Evolutionary conservation across 805 yeast genomes (phyloP).

Genomic region (Monosporozyma siamensis): DNA sequence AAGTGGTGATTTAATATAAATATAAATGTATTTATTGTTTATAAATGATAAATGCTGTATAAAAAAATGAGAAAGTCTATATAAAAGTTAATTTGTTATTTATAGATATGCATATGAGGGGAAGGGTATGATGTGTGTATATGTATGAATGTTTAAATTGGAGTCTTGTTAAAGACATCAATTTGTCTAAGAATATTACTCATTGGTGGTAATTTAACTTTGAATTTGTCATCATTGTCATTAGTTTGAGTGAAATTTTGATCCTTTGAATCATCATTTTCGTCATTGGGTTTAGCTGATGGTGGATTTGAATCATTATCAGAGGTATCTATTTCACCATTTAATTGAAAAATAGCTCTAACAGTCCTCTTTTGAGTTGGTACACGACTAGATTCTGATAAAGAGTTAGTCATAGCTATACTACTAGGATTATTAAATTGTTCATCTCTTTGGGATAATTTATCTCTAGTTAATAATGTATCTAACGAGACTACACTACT

Average conservation of each 20-base stretch:
- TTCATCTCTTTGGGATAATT: neutral
- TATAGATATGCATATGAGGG: conserved; percentile 1
- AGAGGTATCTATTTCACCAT: neutral
- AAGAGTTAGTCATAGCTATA: too few relatives aligned
- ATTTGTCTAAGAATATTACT: conserved; percentile 21
- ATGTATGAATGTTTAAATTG: conserved; percentile 1
- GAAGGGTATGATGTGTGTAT: conserved; percentile 1
- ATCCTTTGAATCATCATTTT: neutral
- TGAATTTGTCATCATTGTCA: conserved; percentile 10
- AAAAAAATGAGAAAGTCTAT: neutral
- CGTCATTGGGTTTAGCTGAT: neutral
- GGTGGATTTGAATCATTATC: neutral
- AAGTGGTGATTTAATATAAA: neutral
- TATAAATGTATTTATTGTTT: neutral
- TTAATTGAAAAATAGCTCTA: conserved; percentile 3
- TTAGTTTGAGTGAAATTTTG: conserved; percentile 9
- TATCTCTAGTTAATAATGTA: conserved; percentile 3
- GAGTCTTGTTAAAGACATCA: conserved; percentile 15
- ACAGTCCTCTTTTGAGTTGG: neutral
- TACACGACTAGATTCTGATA: too few relatives aligned
- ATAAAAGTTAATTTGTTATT: neutral
- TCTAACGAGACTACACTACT: conserved; percentile 15
- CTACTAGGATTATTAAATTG: too few relatives aligned
- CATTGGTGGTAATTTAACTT: conserved; percentile 22
- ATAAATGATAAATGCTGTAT: neutral